These are phyloP conservation scores for Pharus latifolius DNA, from an alignment of 176 grass and related monocot species.

Conservation along the genomic window DNA sequence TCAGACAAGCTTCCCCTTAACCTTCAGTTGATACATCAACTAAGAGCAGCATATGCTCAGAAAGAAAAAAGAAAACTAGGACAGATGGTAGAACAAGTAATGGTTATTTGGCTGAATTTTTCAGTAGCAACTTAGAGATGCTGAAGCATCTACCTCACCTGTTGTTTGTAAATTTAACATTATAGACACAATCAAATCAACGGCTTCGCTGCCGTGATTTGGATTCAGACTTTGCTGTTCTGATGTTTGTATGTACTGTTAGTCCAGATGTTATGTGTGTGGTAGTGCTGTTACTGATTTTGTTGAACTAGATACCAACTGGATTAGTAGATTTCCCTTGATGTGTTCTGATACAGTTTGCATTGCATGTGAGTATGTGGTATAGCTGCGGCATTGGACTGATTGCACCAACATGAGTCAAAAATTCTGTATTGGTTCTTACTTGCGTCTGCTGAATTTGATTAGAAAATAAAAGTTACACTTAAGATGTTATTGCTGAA, in stretches of 20 bases:
- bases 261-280: background rate
- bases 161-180: conserved; percentile 18
- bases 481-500: too few relatives aligned
- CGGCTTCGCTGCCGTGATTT: background rate
- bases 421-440: too few relatives aligned
- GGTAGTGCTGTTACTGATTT: background rate
- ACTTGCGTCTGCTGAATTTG: too few relatives aligned
- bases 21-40: background rate
- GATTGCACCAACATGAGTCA: too few relatives aligned
- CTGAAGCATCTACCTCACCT: too few relatives aligned
- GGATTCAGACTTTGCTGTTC: background rate
- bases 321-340: too few relatives aligned
- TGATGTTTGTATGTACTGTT: background rate
- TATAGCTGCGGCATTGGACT: too few relatives aligned
- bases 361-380: too few relatives aligned
- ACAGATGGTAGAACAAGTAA: conserved; percentile 6
- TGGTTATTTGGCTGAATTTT: background rate
- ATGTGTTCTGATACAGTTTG: too few relatives aligned
- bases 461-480: too few relatives aligned
- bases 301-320: too few relatives aligned
- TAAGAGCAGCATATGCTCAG: background rate
- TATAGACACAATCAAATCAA: background rate
- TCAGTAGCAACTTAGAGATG: background rate
- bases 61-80: background rate
- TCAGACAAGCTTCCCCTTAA: background rate